phyloP scores from a whole-genome alignment of 139 green algal species.

The Medakamo hakoo region DNA sequence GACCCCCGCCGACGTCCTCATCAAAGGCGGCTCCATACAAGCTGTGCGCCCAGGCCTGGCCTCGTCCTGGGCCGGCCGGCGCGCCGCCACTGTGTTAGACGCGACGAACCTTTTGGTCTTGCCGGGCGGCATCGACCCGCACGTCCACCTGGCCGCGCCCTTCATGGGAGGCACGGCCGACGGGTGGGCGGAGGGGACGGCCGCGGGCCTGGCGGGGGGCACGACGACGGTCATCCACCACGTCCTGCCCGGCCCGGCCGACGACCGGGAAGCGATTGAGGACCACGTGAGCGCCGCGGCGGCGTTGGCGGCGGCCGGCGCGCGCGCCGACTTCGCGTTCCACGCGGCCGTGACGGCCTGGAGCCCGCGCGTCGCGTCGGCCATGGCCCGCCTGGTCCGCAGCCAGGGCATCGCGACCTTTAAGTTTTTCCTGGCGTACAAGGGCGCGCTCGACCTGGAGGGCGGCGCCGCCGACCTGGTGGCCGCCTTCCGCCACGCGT shows the following conservation, averaged over 20 bases:
- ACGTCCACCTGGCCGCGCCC: conserved; percentile 91
- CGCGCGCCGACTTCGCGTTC: conserved; percentile 68
- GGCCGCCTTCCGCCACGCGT: conserved; percentile 3
- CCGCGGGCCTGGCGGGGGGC: conserved; percentile 74
- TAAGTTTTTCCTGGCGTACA: conserved; percentile 99
- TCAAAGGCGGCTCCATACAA: conserved; percentile 49
- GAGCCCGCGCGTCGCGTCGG: conserved; percentile 27
- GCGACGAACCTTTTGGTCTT: conserved; percentile 67
- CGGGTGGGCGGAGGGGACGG: conserved; percentile 65
- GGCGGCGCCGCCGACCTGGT: conserved; percentile 12
- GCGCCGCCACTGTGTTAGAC: conserved; percentile 35
- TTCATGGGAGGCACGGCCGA: conserved; percentile 80
- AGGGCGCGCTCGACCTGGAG: conserved; percentile 47
- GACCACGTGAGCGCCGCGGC: no score
- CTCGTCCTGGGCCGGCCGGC: background rate
- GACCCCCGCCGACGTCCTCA: conserved; percentile 58
- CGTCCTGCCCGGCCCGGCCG: conserved; percentile 44
- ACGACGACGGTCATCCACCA: conserved; percentile 98
- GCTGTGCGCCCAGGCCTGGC: conserved; percentile 22
- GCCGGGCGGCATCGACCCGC: conserved; percentile 91
- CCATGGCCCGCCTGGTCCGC: conserved; percentile 58
- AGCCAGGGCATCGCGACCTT: conserved; percentile 79
- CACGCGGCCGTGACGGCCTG: conserved; percentile 91
- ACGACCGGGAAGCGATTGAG: no score
- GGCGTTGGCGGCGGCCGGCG: no score